Percentiles rank a stretch among this genome's conserved stretches.
phyloP scores from a whole-genome alignment of 176 grass and related monocot genomes.

The Triticum dicoccoides region DNA sequence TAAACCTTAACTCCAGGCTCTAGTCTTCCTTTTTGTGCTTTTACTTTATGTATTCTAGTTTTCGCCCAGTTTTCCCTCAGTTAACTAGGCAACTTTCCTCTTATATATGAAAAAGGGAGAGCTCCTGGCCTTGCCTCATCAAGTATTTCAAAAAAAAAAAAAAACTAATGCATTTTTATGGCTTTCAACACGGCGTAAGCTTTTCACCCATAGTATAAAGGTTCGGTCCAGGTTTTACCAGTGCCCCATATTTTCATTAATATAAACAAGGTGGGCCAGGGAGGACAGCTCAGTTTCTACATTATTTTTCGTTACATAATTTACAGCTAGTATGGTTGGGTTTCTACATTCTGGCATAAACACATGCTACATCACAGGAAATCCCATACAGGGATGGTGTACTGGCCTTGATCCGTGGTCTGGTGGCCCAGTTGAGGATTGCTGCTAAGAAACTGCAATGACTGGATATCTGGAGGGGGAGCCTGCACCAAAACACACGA shows the following conservation, averaged over 20 bases:
- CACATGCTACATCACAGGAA: slow-evolving; percentile 54
- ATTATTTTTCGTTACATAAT: slow-evolving; percentile 33
- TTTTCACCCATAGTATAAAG: too few relatives aligned
- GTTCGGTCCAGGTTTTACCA: too few relatives aligned
- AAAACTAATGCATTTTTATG: too few relatives aligned
- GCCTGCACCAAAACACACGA: slow-evolving; percentile 33
- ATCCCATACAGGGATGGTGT: slow-evolving; percentile 88
- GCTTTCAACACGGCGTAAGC: background rate
- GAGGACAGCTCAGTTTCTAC: background rate
- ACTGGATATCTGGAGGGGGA: slow-evolving; percentile 60
- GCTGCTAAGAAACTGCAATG: slow-evolving; percentile 72
- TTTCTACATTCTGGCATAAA: slow-evolving; percentile 19
- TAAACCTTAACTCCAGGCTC: too few relatives aligned
- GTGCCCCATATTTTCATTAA: background rate
- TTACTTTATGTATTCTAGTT: too few relatives aligned
- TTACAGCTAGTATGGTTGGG: slow-evolving; percentile 24
- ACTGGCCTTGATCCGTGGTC: slow-evolving; percentile 70
- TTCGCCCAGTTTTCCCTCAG: too few relatives aligned
- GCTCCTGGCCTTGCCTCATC: too few relatives aligned
- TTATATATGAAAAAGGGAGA: too few relatives aligned
- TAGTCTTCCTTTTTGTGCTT: too few relatives aligned
- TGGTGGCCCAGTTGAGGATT: slow-evolving; percentile 75
- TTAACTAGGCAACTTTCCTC: too few relatives aligned
- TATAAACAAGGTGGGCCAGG: background rate
- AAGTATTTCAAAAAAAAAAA: too few relatives aligned